phyloP scores from a whole-genome alignment of 2,329 filamentous ascomycete genomes.

The Rhinocladiella similis region DNA sequence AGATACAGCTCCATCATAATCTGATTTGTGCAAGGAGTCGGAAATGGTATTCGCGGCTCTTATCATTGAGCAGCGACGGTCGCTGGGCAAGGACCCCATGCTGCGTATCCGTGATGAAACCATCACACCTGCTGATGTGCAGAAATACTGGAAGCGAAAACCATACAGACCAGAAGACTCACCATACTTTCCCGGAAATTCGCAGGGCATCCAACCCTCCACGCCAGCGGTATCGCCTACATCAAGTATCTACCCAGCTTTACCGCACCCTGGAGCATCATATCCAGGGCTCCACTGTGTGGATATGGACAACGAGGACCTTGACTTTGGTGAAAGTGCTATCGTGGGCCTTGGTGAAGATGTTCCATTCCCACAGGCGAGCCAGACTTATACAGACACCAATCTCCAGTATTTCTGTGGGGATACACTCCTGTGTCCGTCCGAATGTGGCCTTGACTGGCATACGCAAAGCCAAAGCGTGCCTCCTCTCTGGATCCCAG shows the following conservation, averaged over 20 bases:
- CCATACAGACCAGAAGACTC: not conserved
- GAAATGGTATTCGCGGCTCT: not conserved
- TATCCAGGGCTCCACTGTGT: too few species aligned
- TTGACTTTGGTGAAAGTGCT: too few species aligned
- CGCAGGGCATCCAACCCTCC: not conserved
- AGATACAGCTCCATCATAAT: not conserved
- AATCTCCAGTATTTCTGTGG: too few species aligned
- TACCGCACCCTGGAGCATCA: too few species aligned
- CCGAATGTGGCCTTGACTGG: too few species aligned
- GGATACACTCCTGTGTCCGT: too few species aligned
- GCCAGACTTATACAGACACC: too few species aligned
- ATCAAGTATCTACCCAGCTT: not conserved
- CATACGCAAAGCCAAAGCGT: not conserved
- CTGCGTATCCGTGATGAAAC: not conserved
- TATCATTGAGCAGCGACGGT: not conserved
- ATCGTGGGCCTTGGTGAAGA: too few species aligned
- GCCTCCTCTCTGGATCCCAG: not conserved
- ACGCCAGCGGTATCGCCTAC: not conserved
- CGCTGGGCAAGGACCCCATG: not conserved
- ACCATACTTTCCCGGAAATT: not conserved
- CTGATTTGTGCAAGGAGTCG: not conserved
- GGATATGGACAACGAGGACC: too few species aligned
- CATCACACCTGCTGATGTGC: not conserved
- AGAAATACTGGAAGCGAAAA: not conserved
- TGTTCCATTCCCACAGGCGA: too few species aligned